A percentile compares a stretch with the other conserved stretches of the same genome.
Evolutionary conservation across 1,284 basidiomycete species (phyloP).

Genomic region (Ceratorhiza oryzae-sativae): DNA sequence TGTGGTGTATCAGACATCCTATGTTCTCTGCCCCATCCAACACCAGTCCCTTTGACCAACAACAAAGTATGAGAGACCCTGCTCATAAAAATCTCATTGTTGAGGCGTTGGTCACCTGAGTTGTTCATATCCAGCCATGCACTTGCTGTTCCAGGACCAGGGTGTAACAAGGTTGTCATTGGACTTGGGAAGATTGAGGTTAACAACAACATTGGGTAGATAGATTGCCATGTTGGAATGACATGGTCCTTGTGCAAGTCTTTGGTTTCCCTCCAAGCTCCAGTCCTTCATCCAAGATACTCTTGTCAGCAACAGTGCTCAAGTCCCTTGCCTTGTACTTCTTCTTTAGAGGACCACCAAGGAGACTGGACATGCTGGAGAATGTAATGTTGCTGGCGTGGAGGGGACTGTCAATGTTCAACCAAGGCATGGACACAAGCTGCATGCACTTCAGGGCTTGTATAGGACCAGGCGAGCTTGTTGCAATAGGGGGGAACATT

Average conservation of each 20-base stretch:
- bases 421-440: neutral
- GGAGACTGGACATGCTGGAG: slow-evolving; percentile 23
- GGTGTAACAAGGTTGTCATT: slow-evolving; percentile 69
- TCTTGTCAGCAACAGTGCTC: slow-evolving; percentile 53
- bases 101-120: slow-evolving; percentile 57
- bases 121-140: slow-evolving; percentile 67
- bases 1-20: slow-evolving; percentile 77
- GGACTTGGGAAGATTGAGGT: slow-evolving; percentile 8
- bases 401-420: neutral
- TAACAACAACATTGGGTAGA: neutral
- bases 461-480: slow-evolving; percentile 21
- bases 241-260: slow-evolving; percentile 21
- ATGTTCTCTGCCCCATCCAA: slow-evolving; percentile 59
- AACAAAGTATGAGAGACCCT: slow-evolving; percentile 55
- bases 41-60: slow-evolving; percentile 56
- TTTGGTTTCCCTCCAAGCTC: slow-evolving; percentile 4
- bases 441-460: neutral
- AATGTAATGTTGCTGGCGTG: slow-evolving; percentile 14
- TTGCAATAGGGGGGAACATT: slow-evolving; percentile 33
- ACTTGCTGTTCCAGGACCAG: slow-evolving; percentile 60
- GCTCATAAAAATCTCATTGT: slow-evolving; percentile 73
- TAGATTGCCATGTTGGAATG: slow-evolving; percentile 12
- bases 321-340: slow-evolving; percentile 44
- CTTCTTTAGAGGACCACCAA: slow-evolving; percentile 52
- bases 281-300: slow-evolving; percentile 43